phyloP scores from a whole-genome alignment of 164 flowering plant genomes.

The Chloranthus sessilifolius region DNA sequence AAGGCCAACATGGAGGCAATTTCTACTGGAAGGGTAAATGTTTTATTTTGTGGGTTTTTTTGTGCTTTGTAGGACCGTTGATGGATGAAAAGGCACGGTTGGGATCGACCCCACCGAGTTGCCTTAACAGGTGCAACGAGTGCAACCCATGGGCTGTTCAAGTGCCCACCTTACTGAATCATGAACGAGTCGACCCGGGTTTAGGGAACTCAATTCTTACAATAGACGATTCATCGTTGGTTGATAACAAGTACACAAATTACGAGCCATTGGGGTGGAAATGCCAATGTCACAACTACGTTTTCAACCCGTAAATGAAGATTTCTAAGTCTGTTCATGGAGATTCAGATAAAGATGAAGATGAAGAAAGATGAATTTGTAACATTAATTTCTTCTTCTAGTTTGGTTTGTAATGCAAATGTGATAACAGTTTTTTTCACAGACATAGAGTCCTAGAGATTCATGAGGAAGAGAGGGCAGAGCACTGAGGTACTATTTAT shows the following conservation, averaged over 20 bases:
- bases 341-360: too few species aligned
- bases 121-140: slow-evolving; percentile 75
- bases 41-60: too few species aligned
- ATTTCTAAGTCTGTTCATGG: too few species aligned
- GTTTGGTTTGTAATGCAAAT: neutral
- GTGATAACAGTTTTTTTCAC: too few species aligned
- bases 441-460: too few species aligned
- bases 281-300: slow-evolving; percentile 52
- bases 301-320: slow-evolving; percentile 54
- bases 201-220: slow-evolving; percentile 5
- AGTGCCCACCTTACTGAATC: slow-evolving; percentile 52
- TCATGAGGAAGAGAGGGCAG: neutral
- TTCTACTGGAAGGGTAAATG: too few species aligned
- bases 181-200: slow-evolving; percentile 20
- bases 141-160: slow-evolving; percentile 91
- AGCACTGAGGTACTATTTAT: neutral
- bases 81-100: slow-evolving; percentile 48
- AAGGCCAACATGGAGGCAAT: too few species aligned
- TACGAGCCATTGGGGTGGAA: slow-evolving; percentile 89
- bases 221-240: slow-evolving; percentile 2
- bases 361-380: neutral
- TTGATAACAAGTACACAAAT: slow-evolving; percentile 48
- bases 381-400: neutral
- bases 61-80: too few species aligned
- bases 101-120: slow-evolving; percentile 86